phyloP scores from a whole-genome alignment of 139 green algal genomes.

The Ettlia oleoabundans region DNA sequence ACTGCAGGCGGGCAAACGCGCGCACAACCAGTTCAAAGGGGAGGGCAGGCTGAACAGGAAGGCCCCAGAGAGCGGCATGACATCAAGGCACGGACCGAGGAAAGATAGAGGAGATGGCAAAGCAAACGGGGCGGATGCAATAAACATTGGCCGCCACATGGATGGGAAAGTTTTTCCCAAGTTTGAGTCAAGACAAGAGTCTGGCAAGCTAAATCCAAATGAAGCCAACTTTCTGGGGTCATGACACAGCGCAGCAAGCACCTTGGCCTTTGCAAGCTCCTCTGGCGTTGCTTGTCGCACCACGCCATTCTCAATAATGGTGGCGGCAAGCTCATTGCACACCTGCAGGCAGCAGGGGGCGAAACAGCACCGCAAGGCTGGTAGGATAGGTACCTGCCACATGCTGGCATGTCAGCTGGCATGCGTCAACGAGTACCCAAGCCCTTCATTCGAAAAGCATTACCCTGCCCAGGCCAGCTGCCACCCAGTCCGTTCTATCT shows the following conservation, averaged over 20 bases:
- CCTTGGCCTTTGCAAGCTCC: slow-evolving; percentile 34
- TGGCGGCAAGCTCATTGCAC: slow-evolving; percentile 42
- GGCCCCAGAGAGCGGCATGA: neutral
- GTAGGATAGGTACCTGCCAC: too few relatives aligned
- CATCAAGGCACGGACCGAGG: too few relatives aligned
- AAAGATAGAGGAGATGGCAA: too few relatives aligned
- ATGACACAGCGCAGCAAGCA: neutral
- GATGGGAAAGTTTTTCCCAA: too few relatives aligned
- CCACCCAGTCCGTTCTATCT: neutral
- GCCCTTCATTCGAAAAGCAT: too few relatives aligned
- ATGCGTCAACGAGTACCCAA: too few relatives aligned
- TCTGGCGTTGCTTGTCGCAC: slow-evolving; percentile 61
- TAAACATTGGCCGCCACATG: too few relatives aligned
- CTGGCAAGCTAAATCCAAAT: neutral
- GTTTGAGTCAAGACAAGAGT: too few relatives aligned
- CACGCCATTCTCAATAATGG: slow-evolving; percentile 72
- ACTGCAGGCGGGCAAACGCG: neutral
- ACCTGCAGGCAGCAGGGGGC: slow-evolving; percentile 2
- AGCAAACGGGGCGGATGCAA: too few relatives aligned
- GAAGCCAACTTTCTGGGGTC: neutral
- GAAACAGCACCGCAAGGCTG: neutral
- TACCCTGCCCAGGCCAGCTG: too few relatives aligned
- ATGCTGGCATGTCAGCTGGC: too few relatives aligned
- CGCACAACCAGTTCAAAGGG: neutral
- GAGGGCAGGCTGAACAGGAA: neutral